phyloP scores from a whole-genome alignment of 768 basidiomycete species.

The Russula sp. region DNA sequence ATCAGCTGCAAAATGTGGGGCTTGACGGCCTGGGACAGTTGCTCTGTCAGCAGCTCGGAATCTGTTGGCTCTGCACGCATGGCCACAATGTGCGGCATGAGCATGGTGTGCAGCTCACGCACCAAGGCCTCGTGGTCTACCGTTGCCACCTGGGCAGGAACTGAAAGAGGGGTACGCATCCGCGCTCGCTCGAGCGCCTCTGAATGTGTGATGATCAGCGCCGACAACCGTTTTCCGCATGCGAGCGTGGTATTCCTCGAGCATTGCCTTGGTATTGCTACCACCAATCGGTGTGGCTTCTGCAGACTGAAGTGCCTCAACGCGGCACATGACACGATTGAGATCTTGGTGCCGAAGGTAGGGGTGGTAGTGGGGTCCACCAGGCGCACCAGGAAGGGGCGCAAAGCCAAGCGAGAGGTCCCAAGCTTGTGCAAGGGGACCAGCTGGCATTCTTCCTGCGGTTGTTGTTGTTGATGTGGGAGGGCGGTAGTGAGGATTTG shows the following conservation, averaged over 20 bases:
- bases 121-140: conserved; percentile 50
- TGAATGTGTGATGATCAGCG: conserved; percentile 45
- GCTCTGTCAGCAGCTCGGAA: conserved; percentile 66
- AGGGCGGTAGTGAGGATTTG: not conserved
- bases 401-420: conserved; percentile 2
- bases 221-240: conserved; percentile 55
- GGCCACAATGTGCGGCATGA: conserved; percentile 53
- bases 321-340: conserved; percentile 40
- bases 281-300: conserved; percentile 20
- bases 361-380: not conserved
- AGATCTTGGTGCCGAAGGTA: too few relatives aligned
- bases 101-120: conserved; percentile 48
- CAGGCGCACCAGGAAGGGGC: not conserved
- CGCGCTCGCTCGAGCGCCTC: conserved; percentile 40
- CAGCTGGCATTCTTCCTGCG: not conserved
- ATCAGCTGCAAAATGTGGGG: conserved; percentile 85
- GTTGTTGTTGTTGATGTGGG: not conserved
- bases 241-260: conserved; percentile 53
- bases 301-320: conserved; percentile 28
- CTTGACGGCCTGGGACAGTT: conserved; percentile 78
- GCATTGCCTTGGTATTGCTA: conserved; percentile 31
- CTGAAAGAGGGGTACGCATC: conserved; percentile 31
- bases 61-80: conserved; percentile 63
- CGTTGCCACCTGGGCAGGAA: not conserved
- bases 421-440: conserved; percentile 7